A percentile compares a stretch with the other conserved stretches of the same genome.
phyloP scores from a whole-genome alignment of 2,329 filamentous ascomycete species.

The Drechmeria coniospora region DNA sequence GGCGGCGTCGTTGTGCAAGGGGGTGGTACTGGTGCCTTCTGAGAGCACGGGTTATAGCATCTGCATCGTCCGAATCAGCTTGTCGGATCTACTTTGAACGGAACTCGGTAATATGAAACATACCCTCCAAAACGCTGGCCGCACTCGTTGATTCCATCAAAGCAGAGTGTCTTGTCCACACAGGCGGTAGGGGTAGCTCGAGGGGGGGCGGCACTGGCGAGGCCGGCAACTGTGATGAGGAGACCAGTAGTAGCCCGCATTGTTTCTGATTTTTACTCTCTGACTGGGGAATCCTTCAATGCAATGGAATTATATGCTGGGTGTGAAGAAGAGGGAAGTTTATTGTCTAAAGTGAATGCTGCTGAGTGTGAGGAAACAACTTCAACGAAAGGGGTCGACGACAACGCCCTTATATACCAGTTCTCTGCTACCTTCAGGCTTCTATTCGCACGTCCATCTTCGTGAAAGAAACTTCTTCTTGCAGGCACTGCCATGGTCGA shows the following conservation, averaged over 20 bases:
- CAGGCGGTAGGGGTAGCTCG: not conserved
- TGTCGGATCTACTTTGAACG: too few species aligned
- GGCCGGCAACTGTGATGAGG: conserved; percentile 1
- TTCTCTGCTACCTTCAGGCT: too few species aligned
- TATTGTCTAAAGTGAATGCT: not conserved
- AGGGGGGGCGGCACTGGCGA: conserved; percentile 1
- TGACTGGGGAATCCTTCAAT: too few species aligned
- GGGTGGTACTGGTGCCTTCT: conserved; percentile 8
- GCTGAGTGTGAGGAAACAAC: too few species aligned
- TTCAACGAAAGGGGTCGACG: too few species aligned
- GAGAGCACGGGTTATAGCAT: conserved; percentile 15
- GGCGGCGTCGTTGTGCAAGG: conserved; percentile 5
- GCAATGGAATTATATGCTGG: too few species aligned
- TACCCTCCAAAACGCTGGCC: conserved; percentile 13
- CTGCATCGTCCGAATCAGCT: too few species aligned
- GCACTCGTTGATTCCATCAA: conserved; percentile 14
- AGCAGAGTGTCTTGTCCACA: conserved; percentile 8
- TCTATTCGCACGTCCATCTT: too few species aligned
- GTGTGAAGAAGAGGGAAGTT: not conserved
- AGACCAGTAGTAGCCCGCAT: conserved; percentile 1
- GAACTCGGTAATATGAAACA: not conserved
- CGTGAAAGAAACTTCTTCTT: too few species aligned
- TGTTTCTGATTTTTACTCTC: not conserved
- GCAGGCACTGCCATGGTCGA: too few species aligned
- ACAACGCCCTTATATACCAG: too few species aligned